Conservation (phyloP, 805 yeast species). For the Kluyveromyces aestuarii region DNA sequence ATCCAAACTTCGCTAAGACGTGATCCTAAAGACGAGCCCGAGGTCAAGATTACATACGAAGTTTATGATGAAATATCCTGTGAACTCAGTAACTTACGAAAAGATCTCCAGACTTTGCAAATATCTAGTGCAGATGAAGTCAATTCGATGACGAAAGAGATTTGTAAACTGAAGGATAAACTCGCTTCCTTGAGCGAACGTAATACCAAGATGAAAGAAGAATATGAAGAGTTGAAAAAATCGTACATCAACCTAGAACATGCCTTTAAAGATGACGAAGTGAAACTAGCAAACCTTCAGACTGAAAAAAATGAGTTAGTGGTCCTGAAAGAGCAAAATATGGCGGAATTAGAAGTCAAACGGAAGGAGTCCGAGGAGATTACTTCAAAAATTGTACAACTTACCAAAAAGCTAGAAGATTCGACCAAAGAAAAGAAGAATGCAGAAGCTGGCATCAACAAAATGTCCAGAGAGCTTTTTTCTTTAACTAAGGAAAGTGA, state of each 20-base stretch:
- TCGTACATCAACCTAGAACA: constrained; percentile 6
- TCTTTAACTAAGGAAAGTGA: constrained; percentile 52
- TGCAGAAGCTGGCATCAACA: constrained; percentile 82
- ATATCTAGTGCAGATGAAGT: constrained; percentile 16
- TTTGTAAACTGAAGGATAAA: constrained; percentile 8
- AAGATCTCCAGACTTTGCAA: constrained; percentile 26
- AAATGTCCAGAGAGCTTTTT: constrained; percentile 79
- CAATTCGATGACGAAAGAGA: constrained; percentile 12
- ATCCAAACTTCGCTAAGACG: constrained; percentile 62
- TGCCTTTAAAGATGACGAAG: constrained; percentile 5
- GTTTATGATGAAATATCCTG: constrained; percentile 33
- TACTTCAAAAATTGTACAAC: constrained; percentile 11
- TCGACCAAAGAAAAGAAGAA: constrained; percentile 37
- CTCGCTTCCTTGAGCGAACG: constrained; percentile 6
- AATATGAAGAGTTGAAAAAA: constrained; percentile 13
- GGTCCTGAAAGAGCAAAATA: constrained; percentile 26
- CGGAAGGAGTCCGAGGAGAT: constrained; percentile 9
- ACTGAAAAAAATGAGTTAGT: constrained; percentile 16
- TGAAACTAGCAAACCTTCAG: constrained; percentile 13
- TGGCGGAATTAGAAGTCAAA: constrained; percentile 28
- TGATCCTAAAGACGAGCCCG: constrained; percentile 69
- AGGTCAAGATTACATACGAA: constrained; percentile 52
- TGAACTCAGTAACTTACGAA: constrained; percentile 27
- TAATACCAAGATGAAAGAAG: constrained; percentile 9
- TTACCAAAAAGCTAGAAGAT: constrained; percentile 22